Evolutionary conservation across 306 rosid species (phyloP).

Genomic region (Glycine tomentella): DNA sequence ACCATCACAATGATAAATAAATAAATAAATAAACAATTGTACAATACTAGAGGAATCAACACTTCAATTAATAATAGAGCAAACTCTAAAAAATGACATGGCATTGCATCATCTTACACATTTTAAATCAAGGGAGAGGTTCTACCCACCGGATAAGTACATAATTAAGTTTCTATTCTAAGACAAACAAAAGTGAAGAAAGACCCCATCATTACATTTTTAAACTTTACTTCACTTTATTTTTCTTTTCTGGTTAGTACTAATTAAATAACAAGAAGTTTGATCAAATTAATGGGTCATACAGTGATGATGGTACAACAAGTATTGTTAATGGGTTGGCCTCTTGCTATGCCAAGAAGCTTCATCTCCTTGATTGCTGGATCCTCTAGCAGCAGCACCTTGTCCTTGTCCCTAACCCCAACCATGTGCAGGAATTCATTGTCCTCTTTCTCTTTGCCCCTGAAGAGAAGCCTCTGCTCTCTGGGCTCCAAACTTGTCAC

Average conservation of each 20-base stretch:
- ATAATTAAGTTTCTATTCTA: slow-evolving; percentile 48
- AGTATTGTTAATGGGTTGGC: slow-evolving; percentile 50
- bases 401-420: slow-evolving; percentile 92
- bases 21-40: background rate
- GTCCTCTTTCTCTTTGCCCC: slow-evolving; percentile 92
- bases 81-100: slow-evolving; percentile 42
- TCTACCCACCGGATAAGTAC: slow-evolving; percentile 42
- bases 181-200: slow-evolving; percentile 46
- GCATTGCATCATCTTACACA: slow-evolving; percentile 48
- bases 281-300: no score
- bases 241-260: slow-evolving; percentile 46
- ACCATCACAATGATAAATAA: background rate
- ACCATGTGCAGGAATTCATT: slow-evolving; percentile 88
- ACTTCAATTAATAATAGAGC: background rate
- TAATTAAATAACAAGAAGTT: background rate
- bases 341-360: slow-evolving; percentile 60
- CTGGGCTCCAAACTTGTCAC: slow-evolving; percentile 74
- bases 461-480: slow-evolving; percentile 90
- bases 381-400: slow-evolving; percentile 81
- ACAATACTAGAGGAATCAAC: slow-evolving; percentile 15
- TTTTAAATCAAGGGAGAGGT: slow-evolving; percentile 23
- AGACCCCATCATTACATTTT: slow-evolving; percentile 37
- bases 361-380: slow-evolving; percentile 88
- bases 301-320: slow-evolving; percentile 43
- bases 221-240: slow-evolving; percentile 25